Evolutionary conservation across 2,329 filamentous ascomycete species (phyloP), one percentile per base, ranked within the genome.

Genomic region (Chrysoporthe deuterocubensis): DNA sequence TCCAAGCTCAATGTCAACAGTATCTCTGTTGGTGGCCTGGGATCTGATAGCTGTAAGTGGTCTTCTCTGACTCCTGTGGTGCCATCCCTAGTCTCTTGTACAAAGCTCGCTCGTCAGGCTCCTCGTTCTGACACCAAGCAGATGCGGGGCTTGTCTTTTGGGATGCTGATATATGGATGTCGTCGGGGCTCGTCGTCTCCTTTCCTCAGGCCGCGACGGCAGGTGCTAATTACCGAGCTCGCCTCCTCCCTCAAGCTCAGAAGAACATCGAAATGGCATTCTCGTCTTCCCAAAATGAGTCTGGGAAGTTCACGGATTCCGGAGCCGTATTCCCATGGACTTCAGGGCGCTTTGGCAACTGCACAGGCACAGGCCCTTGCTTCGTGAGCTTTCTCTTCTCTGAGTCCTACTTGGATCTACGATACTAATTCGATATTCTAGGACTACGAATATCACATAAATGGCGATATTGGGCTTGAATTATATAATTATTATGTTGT

Each of bases 261-360:
- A 57, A 61, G 40, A 69, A 69, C 3, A n/a, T 68, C 7, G 59
- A 65, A 1, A 68, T 69, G 68, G 62, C 68, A 0, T 69, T 56
- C 26, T 63, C 67, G 37, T 69, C 68, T 6, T 69, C 68, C 21
- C 83, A 90, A 74, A 89, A 88, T 65, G 75, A 83, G 69, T 89
- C 85, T 4, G 67, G 63, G 0, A 67, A 69, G 5, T 69, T 69
- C 13, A 63, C 68, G 14, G 34, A 26, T 0, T 52, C 40, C 21
- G 42, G 62, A 9, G 68, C 68, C 34, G 66, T 69, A 2, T 69
- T 52, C 18, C 68, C 68, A 2, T 69, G 68, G 68, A 69, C 68
- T 2, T 65, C 61, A 14, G 68, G 68, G 4, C 65, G 68, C 11
- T 68, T 65, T 44, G 68, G 68, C 4, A 67, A 67, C 18, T 69